These are phyloP conservation scores for Citrus inodora DNA, from an alignment of 345 rosid genomes.

Conservation along the genomic window DNA sequence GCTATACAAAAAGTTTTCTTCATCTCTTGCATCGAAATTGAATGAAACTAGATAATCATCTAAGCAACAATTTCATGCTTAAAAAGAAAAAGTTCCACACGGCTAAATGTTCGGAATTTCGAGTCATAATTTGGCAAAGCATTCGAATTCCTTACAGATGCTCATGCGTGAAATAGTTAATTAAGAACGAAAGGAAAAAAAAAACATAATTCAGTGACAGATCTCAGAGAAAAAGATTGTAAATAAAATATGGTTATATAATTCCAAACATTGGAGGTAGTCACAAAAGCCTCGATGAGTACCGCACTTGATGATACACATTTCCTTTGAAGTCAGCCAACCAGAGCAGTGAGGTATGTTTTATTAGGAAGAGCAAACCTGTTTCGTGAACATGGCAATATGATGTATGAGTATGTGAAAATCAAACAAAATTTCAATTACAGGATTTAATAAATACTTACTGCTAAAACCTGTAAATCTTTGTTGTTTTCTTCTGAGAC, in stretches of 20 bases:
- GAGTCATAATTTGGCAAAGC: not conserved
- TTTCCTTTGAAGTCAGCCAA: not conserved
- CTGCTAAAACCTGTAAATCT: conserved; percentile 33
- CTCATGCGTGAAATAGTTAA: not conserved
- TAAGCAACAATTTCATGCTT: not conserved
- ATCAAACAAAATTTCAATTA: not conserved
- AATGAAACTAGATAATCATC: not conserved
- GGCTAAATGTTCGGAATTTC: not conserved
- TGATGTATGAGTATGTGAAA: not conserved
- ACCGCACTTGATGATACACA: not conserved
- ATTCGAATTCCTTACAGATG: not conserved
- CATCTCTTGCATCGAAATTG: not conserved
- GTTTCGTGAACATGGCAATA: not conserved
- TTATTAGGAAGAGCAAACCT: conserved; percentile 1
- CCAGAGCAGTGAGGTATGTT: not conserved
- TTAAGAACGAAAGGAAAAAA: not conserved
- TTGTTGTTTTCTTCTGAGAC: conserved; percentile 31
- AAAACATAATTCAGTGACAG: not conserved
- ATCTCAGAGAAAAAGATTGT: not conserved
- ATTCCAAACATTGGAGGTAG: not conserved
- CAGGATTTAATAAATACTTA: not conserved
- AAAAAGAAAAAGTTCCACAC: not conserved
- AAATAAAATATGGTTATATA: not conserved
- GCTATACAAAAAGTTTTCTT: not conserved
- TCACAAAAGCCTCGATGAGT: not conserved